Conservation (phyloP, 768 basidiomycete genomes). For the Kwoniella europaea region DNA sequence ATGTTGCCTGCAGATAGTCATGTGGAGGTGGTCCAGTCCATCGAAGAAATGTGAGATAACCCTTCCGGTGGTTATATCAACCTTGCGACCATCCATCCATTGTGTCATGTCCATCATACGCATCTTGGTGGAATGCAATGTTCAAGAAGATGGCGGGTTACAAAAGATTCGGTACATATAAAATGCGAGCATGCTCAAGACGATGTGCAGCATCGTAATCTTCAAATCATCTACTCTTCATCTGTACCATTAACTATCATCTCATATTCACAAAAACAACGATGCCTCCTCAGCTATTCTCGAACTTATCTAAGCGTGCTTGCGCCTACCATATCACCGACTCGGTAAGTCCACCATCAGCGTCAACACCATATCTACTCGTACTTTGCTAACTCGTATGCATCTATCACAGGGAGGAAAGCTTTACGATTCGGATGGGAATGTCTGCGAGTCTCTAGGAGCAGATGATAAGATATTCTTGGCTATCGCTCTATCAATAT, state of each 20-base stretch:
- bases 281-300: constrained; percentile 15
- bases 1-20: background rate
- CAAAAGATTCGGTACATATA: background rate
- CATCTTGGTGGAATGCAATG: constrained; percentile 10
- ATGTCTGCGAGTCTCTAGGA: constrained; percentile 27
- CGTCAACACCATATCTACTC: too few species aligned
- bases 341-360: constrained; percentile 15
- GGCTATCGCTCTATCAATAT: constrained; percentile 28
- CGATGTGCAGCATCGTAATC: too few species aligned
- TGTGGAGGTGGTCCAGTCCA: constrained; percentile 10
- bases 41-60: constrained; percentile 2
- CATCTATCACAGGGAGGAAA: constrained; percentile 23
- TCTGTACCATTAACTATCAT: background rate
- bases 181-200: too few species aligned
- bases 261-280: background rate
- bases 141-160: constrained; percentile 26
- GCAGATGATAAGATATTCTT: constrained; percentile 34
- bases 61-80: constrained; percentile 1
- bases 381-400: background rate
- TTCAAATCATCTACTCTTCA: too few species aligned
- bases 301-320: constrained; percentile 6
- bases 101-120: background rate
- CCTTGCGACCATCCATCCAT: background rate
- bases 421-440: constrained; percentile 35
- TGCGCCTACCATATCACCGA: constrained; percentile 29